These are phyloP conservation scores for Sclerotinia trifoliorum DNA, from an alignment of 2,329 filamentous ascomycete genomes.

Conservation along the genomic window DNA sequence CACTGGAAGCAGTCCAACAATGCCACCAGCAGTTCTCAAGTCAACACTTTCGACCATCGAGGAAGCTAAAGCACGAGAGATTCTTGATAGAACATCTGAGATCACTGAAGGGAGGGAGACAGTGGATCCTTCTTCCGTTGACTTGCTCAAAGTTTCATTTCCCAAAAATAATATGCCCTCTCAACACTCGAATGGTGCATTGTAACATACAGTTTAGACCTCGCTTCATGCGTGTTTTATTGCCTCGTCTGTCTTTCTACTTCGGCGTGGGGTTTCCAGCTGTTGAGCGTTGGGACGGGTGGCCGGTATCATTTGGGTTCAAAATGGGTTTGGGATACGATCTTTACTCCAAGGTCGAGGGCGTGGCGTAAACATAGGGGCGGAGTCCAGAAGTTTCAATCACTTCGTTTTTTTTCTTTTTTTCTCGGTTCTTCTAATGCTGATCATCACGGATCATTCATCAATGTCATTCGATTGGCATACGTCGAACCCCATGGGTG, in stretches of 20 bases:
- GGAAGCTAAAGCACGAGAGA: slow-evolving; percentile 44
- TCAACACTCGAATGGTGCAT: slow-evolving; percentile 35
- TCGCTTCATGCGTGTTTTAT: slow-evolving; percentile 29
- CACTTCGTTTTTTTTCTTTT: slow-evolving; percentile 7
- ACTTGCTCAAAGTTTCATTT: slow-evolving; percentile 22
- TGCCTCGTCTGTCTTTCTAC: slow-evolving; percentile 28
- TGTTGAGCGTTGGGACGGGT: slow-evolving; percentile 29
- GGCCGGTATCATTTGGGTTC: slow-evolving; percentile 26
- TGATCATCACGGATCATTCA: not conserved
- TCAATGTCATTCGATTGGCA: not conserved
- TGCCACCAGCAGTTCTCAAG: slow-evolving; percentile 42
- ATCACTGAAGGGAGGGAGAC: slow-evolving; percentile 43
- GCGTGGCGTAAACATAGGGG: slow-evolving; percentile 20
- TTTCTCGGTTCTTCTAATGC: slow-evolving; percentile 2
- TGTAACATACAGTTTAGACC: slow-evolving; percentile 43
- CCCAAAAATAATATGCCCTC: slow-evolving; percentile 26
- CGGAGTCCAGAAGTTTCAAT: slow-evolving; percentile 17
- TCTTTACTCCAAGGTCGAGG: slow-evolving; percentile 13
- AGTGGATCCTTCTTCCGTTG: slow-evolving; percentile 28
- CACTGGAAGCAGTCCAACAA: slow-evolving; percentile 38
- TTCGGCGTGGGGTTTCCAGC: slow-evolving; percentile 30
- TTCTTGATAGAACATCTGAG: slow-evolving; percentile 36
- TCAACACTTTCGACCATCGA: slow-evolving; percentile 42
- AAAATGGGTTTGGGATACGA: slow-evolving; percentile 34
- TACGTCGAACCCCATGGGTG: not conserved